Base-by-base conservation (phyloP, 2,329 filamentous ascomycete species). In the Botrytis byssoidea region DNA sequence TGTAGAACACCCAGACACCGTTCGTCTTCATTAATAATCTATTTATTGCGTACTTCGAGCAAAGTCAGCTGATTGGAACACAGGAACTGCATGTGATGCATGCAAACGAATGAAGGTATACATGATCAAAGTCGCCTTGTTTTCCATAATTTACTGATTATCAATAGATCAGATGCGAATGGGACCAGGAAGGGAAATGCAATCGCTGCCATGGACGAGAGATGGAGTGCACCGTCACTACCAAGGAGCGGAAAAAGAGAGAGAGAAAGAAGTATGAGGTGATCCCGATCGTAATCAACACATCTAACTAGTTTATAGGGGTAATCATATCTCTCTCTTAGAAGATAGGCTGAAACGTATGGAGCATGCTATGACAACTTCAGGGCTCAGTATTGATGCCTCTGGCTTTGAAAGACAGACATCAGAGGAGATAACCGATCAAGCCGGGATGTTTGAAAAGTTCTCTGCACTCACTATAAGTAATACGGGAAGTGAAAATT, bases 61-160 rank as follows among this genome's bases (percentile, higher is more conserved):
- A n/a, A 9, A 29, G 29, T 68, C 51, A 48, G 61, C 71, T 72
- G 76, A 75, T 60, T 48, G 8, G 16, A 73, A 73, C 74, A 40
- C n/a, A 59, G 75, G 77, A 75, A 78, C 77, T 73, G 77, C 77
- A 67, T 78, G 77, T 76, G 76, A 78, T 63, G 68, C 61, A 73
- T 78, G 77, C 71, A 78, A 78, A 73, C 76, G 74, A 44, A 77
- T 78, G 73, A 78, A 78, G 77, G 77, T 74, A 77, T 70, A 7
- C 20, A 74, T 74, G 35, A 60, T 74, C 42, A 42, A 67, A 29
- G 40, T 59, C 46, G 37, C 29, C 16, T 46, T 67, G 35, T 40
- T 35, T n/a, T 67, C 46, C 14, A 40, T 32, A 46, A 63, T 25
- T 57, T 48, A 66, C 63, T 74, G 35, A 51, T 20, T 14, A 57